These are phyloP conservation scores for Gryganskiella cystojenkinii DNA, from an alignment of 192 early-diverging fungal species.

Conservation along the genomic window DNA sequence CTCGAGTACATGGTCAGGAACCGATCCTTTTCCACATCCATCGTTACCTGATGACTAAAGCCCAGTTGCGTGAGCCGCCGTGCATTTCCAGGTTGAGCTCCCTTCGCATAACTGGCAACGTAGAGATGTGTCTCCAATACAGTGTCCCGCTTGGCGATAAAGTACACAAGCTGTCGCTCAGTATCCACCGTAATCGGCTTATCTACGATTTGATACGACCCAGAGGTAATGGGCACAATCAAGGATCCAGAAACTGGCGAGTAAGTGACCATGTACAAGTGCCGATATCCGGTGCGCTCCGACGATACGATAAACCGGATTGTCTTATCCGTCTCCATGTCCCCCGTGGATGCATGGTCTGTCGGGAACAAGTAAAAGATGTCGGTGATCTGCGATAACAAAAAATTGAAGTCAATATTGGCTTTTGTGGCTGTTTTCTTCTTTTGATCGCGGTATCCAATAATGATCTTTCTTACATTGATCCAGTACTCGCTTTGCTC, in stretches of 20 bases:
- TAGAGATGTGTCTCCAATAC: constrained; percentile 73
- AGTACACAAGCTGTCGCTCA: constrained; percentile 64
- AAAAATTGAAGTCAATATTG: background rate
- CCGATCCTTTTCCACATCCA: constrained; percentile 45
- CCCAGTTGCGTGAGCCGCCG: constrained; percentile 59
- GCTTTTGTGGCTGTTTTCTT: background rate
- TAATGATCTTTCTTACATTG: constrained; percentile 60
- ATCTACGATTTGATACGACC: constrained; percentile 70
- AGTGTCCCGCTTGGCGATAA: constrained; percentile 66
- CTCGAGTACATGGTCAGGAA: constrained; percentile 64
- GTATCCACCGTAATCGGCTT: constrained; percentile 66
- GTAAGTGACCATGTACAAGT: constrained; percentile 64
- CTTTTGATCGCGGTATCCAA: background rate
- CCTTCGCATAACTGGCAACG: constrained; percentile 53
- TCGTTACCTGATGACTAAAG: constrained; percentile 57
- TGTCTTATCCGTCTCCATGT: background rate
- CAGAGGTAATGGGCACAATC: constrained; percentile 60
- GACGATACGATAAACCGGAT: constrained; percentile 64
- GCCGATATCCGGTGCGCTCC: constrained; percentile 69
- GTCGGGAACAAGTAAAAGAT: constrained; percentile 35
- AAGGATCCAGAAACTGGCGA: constrained; percentile 13
- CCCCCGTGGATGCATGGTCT: background rate
- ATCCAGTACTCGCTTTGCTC: constrained; percentile 68
- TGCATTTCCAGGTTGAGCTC: constrained; percentile 13
- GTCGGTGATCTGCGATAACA: constrained; percentile 29